Base-by-base conservation (phyloP, 352 stramenopile species). In the Phytophthora chlamydospora region DNA sequence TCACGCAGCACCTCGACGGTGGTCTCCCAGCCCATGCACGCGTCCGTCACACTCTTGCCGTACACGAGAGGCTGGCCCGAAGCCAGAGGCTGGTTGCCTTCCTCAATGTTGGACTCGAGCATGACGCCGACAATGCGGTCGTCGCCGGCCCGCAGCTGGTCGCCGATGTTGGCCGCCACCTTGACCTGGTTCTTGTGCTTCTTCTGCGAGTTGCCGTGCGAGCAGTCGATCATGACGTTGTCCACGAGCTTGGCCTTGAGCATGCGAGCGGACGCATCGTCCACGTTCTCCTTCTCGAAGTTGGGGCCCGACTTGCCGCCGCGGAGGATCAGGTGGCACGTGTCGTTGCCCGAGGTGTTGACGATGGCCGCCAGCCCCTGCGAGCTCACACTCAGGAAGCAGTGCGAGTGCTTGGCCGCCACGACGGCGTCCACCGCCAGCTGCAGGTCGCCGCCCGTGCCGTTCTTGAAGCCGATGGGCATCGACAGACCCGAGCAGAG, bases 391-490 rank as follows among this genome's bases (percentile, higher is more conserved):
- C 87, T 92, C 27, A 97, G 67, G 72, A 97, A 97, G 71, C 80
- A 92, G 75, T 97, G 89, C 55, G 85, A 80, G 73, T 95, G 88
- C 35, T 76, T 78, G 9, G 89, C 85, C 3, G 88, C 88, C 12
- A 93, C 82, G 16, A 93, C 84, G 1, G 89, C 88, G 43, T 97
- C 87, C 33, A 96, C 88, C 29, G 89, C 89, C 35, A 97, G 52
- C 66, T 97, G 84, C 71, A 96, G 63, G 21, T 87, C 88, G 44
- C 89, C 89, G 39, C 89, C 84, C 48, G 89, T 96, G 72, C 88
- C 89, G 66, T 97, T 97, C 75, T 97, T 97, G 73, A 97, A 97
- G 61, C 89, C 89, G n/a, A 97, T 90, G 11, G 89, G 88, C 86
- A 95, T 96, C 32, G 86, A 96, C 4, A 97, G 71, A 42, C 89